Conservation (phyloP, 1,139 yeast species). For the Yamadazyma sp. region DNA sequence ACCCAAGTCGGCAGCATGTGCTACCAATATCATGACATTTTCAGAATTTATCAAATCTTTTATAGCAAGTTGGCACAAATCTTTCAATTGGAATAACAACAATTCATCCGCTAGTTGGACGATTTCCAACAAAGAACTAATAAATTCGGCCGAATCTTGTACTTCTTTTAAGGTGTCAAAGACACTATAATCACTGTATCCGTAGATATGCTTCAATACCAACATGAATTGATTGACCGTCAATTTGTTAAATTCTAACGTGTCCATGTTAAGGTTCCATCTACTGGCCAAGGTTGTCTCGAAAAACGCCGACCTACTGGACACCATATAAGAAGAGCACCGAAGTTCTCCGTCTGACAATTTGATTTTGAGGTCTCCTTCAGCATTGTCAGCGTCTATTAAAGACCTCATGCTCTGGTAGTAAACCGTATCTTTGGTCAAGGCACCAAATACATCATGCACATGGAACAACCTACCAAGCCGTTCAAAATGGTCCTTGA, state of each 20-base stretch:
- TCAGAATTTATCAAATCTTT: slow-evolving; percentile 59
- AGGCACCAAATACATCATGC: slow-evolving; percentile 16
- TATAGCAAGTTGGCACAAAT: slow-evolving; percentile 61
- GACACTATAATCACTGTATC: slow-evolving; percentile 44
- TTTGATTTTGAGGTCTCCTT: slow-evolving; percentile 22
- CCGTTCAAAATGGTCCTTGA: slow-evolving; percentile 21
- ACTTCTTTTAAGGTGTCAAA: slow-evolving; percentile 38
- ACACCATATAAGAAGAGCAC: slow-evolving; percentile 54
- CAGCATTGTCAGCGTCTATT: slow-evolving; percentile 10
- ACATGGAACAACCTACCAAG: slow-evolving; percentile 21
- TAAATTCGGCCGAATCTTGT: slow-evolving; percentile 35
- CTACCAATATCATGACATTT: slow-evolving; percentile 57
- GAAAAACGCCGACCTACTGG: slow-evolving; percentile 62
- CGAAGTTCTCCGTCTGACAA: slow-evolving; percentile 41
- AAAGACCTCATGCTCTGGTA: slow-evolving; percentile 16
- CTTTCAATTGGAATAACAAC: slow-evolving; percentile 57
- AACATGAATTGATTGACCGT: slow-evolving; percentile 45
- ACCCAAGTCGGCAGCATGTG: slow-evolving; percentile 51
- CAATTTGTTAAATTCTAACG: slow-evolving; percentile 44
- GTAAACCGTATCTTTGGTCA: slow-evolving; percentile 14
- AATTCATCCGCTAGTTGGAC: slow-evolving; percentile 66
- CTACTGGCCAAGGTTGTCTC: slow-evolving; percentile 55
- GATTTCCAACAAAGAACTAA: slow-evolving; percentile 57
- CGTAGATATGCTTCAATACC: slow-evolving; percentile 59
- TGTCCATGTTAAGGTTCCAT: slow-evolving; percentile 41